Base-by-base conservation (phyloP, 179 eudicot genomes). In the Amaranthus tricolor region DNA sequence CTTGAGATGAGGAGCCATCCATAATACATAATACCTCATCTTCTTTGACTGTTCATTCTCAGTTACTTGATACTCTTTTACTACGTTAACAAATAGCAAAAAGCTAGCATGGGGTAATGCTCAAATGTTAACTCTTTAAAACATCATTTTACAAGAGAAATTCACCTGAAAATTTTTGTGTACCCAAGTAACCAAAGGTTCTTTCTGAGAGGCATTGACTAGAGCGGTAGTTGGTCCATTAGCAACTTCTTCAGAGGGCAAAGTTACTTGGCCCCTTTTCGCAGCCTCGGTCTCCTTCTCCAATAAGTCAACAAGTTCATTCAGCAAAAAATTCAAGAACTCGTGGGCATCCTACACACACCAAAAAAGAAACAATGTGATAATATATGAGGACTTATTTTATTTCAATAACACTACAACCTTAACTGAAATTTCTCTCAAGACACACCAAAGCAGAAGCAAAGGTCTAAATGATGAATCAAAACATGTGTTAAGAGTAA, bases 281-380 rank as follows among this genome's bases (percentile, higher is more conserved):
- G 82, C 78, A 74, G 86, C 74, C 40, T 71, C 77, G 14, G 90
- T 82, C 78, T 90, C 97, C 86, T 94, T 92, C 92, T 95, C 99
- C 86, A 95, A 78, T 84, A 95, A 93, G 65, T 95, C 97, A 73
- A 92, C 97, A 19, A 95, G 97, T 74, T 93, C 93, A 84, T 95
- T 95, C 72, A 93, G 82, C 85, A 95, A 81, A 76, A 87, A 95
- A 88, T 95, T 95, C 86, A 95, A 73, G 78, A 95, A 95, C 79
- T 95, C 99, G 78, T 95, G 99, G 68, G 97, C 99, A 88, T 95
- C 99, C 96, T 93, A 77, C 15, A 49, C 71, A 73, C 59, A 76
- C 21, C 15, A 48, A 79, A 20, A 11, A 53, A 52, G 19, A 68
- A 31, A 50, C 11, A 44, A 15, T 43, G 62, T 19, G 14, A 57